A percentile compares a stretch with the other conserved stretches of the same genome.
These are phyloP conservation scores for Aeminium ludgeri DNA, from an alignment of 495 filamentous ascomycete genomes.

Conservation along the genomic window DNA sequence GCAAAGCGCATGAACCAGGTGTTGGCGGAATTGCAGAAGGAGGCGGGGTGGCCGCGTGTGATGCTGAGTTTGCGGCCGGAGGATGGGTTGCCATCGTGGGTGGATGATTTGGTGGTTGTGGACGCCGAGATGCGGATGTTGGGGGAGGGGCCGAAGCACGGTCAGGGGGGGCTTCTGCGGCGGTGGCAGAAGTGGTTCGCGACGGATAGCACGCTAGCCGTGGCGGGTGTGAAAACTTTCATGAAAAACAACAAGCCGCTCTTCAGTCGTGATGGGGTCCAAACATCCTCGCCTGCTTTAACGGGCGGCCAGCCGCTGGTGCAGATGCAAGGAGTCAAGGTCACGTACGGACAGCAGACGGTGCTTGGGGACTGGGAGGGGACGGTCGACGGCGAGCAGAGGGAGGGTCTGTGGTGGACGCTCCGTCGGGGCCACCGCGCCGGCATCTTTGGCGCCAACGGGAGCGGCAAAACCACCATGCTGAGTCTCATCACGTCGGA, in stretches of 20 bases:
- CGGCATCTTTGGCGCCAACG: slow-evolving; percentile 85
- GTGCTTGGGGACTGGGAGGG: slow-evolving; percentile 69
- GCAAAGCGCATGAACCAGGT: slow-evolving; percentile 49
- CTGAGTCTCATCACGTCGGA: slow-evolving; percentile 86
- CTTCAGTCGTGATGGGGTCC: slow-evolving; percentile 11
- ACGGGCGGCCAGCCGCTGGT: slow-evolving; percentile 47
- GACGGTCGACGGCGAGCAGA: slow-evolving; percentile 28
- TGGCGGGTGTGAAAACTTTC: background rate
- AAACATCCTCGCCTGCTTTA: background rate
- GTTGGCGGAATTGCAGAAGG: slow-evolving; percentile 42
- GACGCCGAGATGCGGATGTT: slow-evolving; percentile 42
- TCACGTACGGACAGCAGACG: slow-evolving; percentile 61
- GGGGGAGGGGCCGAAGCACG: slow-evolving; percentile 36
- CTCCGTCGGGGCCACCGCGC: slow-evolving; percentile 71
- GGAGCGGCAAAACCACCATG: slow-evolving; percentile 73
- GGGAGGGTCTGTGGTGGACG: slow-evolving; percentile 60
- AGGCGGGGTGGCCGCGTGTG: too few relatives aligned
- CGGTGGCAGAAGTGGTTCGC: background rate
- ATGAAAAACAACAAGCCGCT: background rate
- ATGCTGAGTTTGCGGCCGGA: slow-evolving; percentile 67
- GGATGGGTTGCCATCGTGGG: slow-evolving; percentile 76
- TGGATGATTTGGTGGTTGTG: slow-evolving; percentile 61
- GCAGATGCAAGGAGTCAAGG: slow-evolving; percentile 66
- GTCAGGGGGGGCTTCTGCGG: background rate
- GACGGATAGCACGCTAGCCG: background rate